Conservation (phyloP, 164 flowering plant genomes). For the Vitis cinerea region DNA sequence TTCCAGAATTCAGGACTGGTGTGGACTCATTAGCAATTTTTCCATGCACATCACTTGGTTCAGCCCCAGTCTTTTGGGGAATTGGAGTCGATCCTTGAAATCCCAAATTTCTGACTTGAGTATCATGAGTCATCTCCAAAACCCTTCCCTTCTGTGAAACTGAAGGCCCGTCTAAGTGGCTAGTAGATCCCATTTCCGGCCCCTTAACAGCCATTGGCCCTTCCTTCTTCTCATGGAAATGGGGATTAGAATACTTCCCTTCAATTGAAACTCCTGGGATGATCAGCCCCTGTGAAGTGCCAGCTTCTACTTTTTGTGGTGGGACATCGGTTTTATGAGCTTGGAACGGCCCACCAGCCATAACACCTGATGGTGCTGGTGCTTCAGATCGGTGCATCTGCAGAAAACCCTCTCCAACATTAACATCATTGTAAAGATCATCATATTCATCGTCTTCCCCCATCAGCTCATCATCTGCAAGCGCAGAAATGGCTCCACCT, state of each 20-base stretch:
- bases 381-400: slow-evolving; percentile 57
- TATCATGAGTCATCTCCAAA: slow-evolving; percentile 29
- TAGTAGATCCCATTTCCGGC: slow-evolving; percentile 27
- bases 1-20: slow-evolving; percentile 27
- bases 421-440: slow-evolving; percentile 72
- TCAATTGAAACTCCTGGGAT: slow-evolving; percentile 40
- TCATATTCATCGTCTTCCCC: slow-evolving; percentile 77
- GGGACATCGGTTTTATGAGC: slow-evolving; percentile 35
- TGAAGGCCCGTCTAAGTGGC: slow-evolving; percentile 28
- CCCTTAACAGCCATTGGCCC: slow-evolving; percentile 22
- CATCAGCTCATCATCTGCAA: slow-evolving; percentile 65
- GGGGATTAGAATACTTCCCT: slow-evolving; percentile 32
- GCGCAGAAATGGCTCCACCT: slow-evolving; percentile 73
- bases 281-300: slow-evolving; percentile 24
- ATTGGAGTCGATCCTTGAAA: slow-evolving; percentile 44
- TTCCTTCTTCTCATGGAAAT: slow-evolving; percentile 38
- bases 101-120: slow-evolving; percentile 39
- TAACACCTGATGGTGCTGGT: slow-evolving; percentile 27
- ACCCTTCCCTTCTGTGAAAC: slow-evolving; percentile 32
- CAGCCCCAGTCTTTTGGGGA: slow-evolving; percentile 34
- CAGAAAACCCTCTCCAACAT: slow-evolving; percentile 66
- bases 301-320: slow-evolving; percentile 36
- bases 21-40: slow-evolving; percentile 32
- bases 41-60: slow-evolving; percentile 33
- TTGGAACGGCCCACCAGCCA: slow-evolving; percentile 40